Base-by-base conservation (phyloP, 495 filamentous ascomycete species). In the Aspergillus egyptiacus region DNA sequence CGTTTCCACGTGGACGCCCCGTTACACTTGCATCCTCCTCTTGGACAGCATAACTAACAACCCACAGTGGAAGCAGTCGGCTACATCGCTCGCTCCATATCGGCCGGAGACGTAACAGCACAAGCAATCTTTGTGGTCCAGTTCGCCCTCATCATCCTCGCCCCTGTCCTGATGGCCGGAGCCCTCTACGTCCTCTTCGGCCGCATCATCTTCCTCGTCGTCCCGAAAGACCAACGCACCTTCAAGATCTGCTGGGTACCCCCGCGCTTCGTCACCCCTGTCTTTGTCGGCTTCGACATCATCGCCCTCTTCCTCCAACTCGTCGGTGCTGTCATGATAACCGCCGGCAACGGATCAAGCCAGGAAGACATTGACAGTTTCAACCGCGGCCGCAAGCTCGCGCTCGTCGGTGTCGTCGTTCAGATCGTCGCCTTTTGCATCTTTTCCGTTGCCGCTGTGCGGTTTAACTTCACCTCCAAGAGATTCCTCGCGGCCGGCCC, bases 151-250 rank as follows among this genome's bases (percentile, higher is more conserved):
- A 46, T 71, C n/a, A 57, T 66, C 40, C 58, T 73, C 14, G 64
- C 69, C 1, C 60, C 59, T 3, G 75, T 73, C 5, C 61, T 79
- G 22, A 72, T 73, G 57, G 75, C 78, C 1, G 78, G 75, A 0
- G 77, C 74, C 0, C 74, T 77, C 38, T 81, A 80, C 58, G 72
- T 79, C 59, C 53, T 75, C 17, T 75, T 80, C 39, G 73, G 70
- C 0, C 69, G 75, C 6, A 56, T 79, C 18, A 66, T 80, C 30
- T 72, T 71, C 43, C 25, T 50, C 22, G 37, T 35, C 19, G 68
- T 76, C 3, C 73, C 74, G 0, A 52, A 50, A 6, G 58, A 67
- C 20, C 49, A 57, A 23, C 58, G 67, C 17, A 74, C 72, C 2
- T 59, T 63, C 47, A 41, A 35, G 30, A 30, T 50, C 28, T 50